These are phyloP conservation scores for Fusarium globosum DNA, from an alignment of 2,329 filamentous ascomycete species.

Conservation along the genomic window DNA sequence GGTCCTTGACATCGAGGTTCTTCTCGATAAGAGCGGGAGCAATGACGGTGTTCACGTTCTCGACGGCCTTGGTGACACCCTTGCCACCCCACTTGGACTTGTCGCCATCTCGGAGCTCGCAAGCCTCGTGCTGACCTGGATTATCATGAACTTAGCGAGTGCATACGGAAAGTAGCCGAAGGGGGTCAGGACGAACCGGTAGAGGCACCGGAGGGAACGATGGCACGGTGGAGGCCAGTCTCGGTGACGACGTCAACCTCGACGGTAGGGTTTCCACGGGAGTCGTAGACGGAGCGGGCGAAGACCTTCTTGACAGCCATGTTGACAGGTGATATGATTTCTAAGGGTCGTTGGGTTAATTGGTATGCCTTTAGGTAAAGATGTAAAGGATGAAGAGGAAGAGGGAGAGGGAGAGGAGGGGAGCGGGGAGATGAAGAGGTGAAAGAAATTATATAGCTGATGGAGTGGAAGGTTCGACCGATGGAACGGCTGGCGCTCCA, in stretches of 20 bases:
- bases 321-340: conserved; percentile 54
- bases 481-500: conserved; percentile 29
- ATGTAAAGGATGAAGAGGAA: conserved; percentile 11
- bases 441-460: conserved; percentile 27
- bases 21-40: conserved; percentile 85
- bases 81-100: conserved; percentile 88
- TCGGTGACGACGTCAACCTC: conserved; percentile 98
- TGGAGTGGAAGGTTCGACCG: conserved; percentile 31
- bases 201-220: conserved; percentile 96
- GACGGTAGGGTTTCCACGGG: conserved; percentile 97
- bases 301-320: conserved; percentile 95
- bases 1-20: conserved; percentile 86
- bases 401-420: conserved; percentile 27
- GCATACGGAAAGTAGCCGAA: conserved; percentile 30
- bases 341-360: conserved; percentile 40
- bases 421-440: conserved; percentile 24
- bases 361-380: conserved; percentile 16
- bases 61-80: conserved; percentile 86
- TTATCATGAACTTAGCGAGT: conserved; percentile 46
- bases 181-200: conserved; percentile 72
- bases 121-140: conserved; percentile 87
- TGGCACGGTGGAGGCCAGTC: conserved; percentile 95
- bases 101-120: conserved; percentile 91
- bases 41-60: conserved; percentile 86
- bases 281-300: conserved; percentile 98